Evolutionary conservation across 2,329 filamentous ascomycete species (phyloP).

Genomic region (Aspergillus neotritici): DNA sequence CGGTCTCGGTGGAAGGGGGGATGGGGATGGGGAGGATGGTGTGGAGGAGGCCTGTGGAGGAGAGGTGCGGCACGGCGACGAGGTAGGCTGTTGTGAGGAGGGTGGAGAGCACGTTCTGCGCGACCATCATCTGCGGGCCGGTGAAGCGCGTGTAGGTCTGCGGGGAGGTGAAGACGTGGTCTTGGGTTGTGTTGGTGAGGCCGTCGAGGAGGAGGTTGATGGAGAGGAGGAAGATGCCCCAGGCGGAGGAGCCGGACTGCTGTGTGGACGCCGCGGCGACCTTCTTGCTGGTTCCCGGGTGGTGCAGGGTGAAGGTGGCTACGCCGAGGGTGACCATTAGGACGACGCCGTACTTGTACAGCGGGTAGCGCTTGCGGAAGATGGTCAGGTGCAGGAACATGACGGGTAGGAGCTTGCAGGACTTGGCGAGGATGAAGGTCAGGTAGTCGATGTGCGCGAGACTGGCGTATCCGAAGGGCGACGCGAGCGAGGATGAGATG

Average conservation of each 20-base stretch:
- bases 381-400: conserved; percentile 94
- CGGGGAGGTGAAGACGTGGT: conserved; percentile 73
- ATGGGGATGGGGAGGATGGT: conserved; percentile 62
- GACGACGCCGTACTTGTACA: conserved; percentile 96
- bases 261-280: conserved; percentile 42
- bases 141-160: conserved; percentile 67
- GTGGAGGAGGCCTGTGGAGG: conserved; percentile 57
- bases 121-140: conserved; percentile 99
- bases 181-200: conserved; percentile 92
- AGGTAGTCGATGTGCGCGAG: conserved; percentile 96
- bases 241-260: conserved; percentile 61
- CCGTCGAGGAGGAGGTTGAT: conserved; percentile 95
- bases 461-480: conserved; percentile 91
- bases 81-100: conserved; percentile 72
- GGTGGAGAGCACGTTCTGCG: conserved; percentile 85
- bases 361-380: conserved; percentile 80
- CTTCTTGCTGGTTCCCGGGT: conserved; percentile 57
- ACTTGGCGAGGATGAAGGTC: conserved; percentile 94
- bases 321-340: conserved; percentile 86
- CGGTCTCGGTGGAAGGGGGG: conserved; percentile 56
- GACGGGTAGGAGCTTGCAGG: conserved; percentile 96
- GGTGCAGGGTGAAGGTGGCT: conserved; percentile 88
- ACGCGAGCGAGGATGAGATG: conserved; percentile 79
- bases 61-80: conserved; percentile 71
- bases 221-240: conserved; percentile 71